A percentile compares a stretch with the other conserved stretches of the same genome.
Evolutionary conservation across 2,329 filamentous ascomycete genomes (phyloP).

Genomic region (Epichloe typhina): DNA sequence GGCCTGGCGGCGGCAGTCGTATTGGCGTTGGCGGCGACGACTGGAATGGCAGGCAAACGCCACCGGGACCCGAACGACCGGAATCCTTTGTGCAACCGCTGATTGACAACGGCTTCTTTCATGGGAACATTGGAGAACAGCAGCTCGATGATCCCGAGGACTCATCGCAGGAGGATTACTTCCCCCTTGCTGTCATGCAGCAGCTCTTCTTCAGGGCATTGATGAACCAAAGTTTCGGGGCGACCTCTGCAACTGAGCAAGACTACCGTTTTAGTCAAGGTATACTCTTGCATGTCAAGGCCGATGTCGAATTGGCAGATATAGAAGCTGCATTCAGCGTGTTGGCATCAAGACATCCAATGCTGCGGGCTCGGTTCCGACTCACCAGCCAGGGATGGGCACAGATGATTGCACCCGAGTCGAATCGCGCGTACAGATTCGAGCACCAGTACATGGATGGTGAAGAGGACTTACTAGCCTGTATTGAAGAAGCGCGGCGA

Average conservation of each 20-base stretch:
- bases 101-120: not conserved
- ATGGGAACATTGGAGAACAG: not conserved
- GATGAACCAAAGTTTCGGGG: constrained; percentile 23
- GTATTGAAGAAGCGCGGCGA: constrained; percentile 28
- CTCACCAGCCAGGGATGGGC: constrained; percentile 28
- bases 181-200: constrained; percentile 40
- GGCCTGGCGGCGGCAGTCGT: not conserved
- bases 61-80: not conserved
- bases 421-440: constrained; percentile 30
- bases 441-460: constrained; percentile 26
- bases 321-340: constrained; percentile 35
- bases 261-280: constrained; percentile 38
- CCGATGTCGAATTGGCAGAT: constrained; percentile 26
- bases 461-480: constrained; percentile 26
- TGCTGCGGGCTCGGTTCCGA: constrained; percentile 36
- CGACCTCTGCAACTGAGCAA: constrained; percentile 17
- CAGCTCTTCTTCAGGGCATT: constrained; percentile 37
- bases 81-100: constrained; percentile 4
- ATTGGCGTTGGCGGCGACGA: not conserved
- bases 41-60: constrained; percentile 14
- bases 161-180: constrained; percentile 21
- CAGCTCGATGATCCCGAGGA: constrained; percentile 1
- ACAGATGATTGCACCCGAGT: constrained; percentile 29
- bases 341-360: constrained; percentile 35
- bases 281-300: constrained; percentile 31